Base-by-base conservation (phyloP, 108 stramenopile species). In the Nitzschia sp. region DNA sequence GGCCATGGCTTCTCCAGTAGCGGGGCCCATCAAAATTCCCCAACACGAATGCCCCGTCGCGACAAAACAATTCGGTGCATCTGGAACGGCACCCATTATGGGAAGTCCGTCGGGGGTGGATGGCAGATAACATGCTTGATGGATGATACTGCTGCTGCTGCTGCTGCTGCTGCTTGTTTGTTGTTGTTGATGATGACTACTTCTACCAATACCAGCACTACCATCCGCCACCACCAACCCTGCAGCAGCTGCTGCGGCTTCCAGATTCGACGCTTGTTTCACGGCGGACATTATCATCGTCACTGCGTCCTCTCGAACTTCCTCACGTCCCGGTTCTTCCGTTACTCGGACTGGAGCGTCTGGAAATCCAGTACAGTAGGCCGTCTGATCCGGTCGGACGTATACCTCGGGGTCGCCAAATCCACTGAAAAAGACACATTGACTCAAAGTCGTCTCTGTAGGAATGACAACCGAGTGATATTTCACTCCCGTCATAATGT, bases 1-100 rank as follows among this genome's bases (percentile, higher is more conserved):
- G 23, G 91, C 78, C 82, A 95, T 90, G 45, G 72, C 31, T 63
- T 90, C 67, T 4, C 96, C 96, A 0, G 89, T 79, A 27, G 85
- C 90, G 3, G 96, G 96, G 2, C 91, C 94, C 76, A 85, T 75
- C 0, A 96, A 65, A 25, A 96, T 96, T 27, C 93, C 93, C 96
- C 96, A 95, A 66, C 92, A 93, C 33, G 84, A 86, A 68, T 94
- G 91, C 8, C 93, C 96, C 30, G 90, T 66, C 50, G 80, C 84
- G 21, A 95, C 73, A 78, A 76, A 91, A 23, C 83, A 85, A 15
- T 73, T 65, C 16, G 58, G 38, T 9, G 45, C 52, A 21, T 75
- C 87, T 0, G 66, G 55, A 2, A 95, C 67, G 16, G 45, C 38
- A 15, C 94, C 92, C 76, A 97, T 91, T 33, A 95, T 79, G 23